A percentile compares a stretch with the other conserved stretches of the same genome.
Evolutionary conservation across 2,329 filamentous ascomycete species (phyloP).

Genomic region (Pezicula carpinea): DNA sequence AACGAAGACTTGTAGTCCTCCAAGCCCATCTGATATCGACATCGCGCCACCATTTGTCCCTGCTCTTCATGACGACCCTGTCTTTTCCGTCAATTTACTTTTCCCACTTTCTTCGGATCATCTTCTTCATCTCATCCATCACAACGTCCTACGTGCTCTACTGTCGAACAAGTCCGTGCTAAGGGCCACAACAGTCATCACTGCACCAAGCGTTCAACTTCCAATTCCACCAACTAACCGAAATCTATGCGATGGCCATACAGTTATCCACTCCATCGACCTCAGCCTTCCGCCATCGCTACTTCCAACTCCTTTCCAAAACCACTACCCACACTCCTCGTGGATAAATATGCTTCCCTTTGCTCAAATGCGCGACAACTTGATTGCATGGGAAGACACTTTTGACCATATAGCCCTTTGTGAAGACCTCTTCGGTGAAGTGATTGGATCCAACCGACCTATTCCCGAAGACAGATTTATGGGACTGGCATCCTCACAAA

Average conservation of each 20-base stretch:
- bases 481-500: too few relatives aligned
- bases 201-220: neutral
- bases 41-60: neutral
- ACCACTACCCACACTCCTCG: conserved; percentile 12
- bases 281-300: conserved; percentile 10
- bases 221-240: neutral
- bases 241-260: conserved; percentile 11
- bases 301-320: conserved; percentile 13
- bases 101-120: conserved; percentile 18
- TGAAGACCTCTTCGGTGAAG: conserved; percentile 17
- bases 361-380: conserved; percentile 16
- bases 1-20: neutral
- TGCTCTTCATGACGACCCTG: neutral
- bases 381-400: conserved; percentile 11
- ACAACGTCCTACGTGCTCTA: conserved; percentile 17
- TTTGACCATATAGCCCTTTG: conserved; percentile 16
- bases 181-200: neutral
- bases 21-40: neutral
- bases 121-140: conserved; percentile 19
- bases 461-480: too few relatives aligned
- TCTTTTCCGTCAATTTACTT: neutral
- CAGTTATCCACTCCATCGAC: conserved; percentile 6
- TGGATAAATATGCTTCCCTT: conserved; percentile 21
- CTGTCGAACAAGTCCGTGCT: conserved; percentile 16
- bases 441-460: conserved; percentile 1